A percentile compares a stretch with the other conserved stretches of the same genome.
These are phyloP conservation scores for Metschnikowia arizonensis DNA, from an alignment of 805 yeast genomes.

Conservation along the genomic window DNA sequence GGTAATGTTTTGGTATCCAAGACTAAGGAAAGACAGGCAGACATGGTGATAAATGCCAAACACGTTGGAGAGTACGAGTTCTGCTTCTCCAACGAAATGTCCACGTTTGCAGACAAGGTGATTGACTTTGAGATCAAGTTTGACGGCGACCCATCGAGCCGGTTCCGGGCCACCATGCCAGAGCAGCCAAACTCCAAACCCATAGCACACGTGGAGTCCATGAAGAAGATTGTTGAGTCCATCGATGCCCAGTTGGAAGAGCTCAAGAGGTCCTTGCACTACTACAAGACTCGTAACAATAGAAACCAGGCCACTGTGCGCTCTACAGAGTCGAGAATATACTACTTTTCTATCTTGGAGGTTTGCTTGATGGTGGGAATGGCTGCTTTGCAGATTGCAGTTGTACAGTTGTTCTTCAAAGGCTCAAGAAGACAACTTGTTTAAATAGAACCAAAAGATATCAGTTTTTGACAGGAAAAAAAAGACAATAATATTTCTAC, in stretches of 20 bases:
- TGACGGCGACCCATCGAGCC: constrained; percentile 37
- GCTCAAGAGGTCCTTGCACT: constrained; percentile 59
- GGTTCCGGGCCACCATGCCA: constrained; percentile 62
- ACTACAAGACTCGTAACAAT: constrained; percentile 85
- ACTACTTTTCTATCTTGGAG: constrained; percentile 70
- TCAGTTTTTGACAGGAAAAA: not conserved
- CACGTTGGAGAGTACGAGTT: constrained; percentile 77
- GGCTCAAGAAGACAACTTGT: constrained; percentile 67
- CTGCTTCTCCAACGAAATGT: constrained; percentile 80
- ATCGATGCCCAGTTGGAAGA: constrained; percentile 59
- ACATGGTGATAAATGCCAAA: constrained; percentile 65
- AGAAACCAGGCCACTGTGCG: constrained; percentile 87
- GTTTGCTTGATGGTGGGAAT: constrained; percentile 69
- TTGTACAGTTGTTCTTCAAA: constrained; percentile 68
- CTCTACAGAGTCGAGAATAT: constrained; percentile 73
- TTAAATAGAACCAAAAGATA: constrained; percentile 19
- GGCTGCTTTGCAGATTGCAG: constrained; percentile 64
- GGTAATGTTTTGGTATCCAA: constrained; percentile 51
- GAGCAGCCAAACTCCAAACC: constrained; percentile 45
- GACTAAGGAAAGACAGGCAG: constrained; percentile 71
- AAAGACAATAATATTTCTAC: not conserved
- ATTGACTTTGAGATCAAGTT: constrained; percentile 75
- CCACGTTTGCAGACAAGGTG: constrained; percentile 75
- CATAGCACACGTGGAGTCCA: constrained; percentile 48
- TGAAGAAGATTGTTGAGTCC: constrained; percentile 50